phyloP scores from a whole-genome alignment of 2,329 filamentous ascomycete species.

The Alternaria triticina region DNA sequence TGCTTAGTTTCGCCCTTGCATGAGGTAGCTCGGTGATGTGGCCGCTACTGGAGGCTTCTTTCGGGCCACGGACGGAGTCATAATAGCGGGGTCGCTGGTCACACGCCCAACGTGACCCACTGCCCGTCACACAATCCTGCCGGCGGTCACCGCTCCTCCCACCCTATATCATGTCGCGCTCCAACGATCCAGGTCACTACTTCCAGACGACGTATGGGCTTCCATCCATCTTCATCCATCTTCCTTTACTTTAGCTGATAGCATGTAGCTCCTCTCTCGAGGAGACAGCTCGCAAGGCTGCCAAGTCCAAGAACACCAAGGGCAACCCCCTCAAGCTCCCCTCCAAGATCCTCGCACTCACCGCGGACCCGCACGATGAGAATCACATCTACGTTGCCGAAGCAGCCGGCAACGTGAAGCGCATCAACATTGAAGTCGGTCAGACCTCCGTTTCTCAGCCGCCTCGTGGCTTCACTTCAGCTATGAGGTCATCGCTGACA shows the following conservation, averaged over 20 bases:
- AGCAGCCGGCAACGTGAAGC: constrained; percentile 80
- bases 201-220: constrained; percentile 86
- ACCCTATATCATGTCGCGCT: constrained; percentile 40
- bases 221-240: not conserved
- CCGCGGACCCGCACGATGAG: constrained; percentile 68
- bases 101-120: constrained; percentile 11
- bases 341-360: constrained; percentile 83
- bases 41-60: not conserved
- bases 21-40: not conserved
- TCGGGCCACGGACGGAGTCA: constrained; percentile 1
- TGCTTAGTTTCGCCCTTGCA: not conserved
- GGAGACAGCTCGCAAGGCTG: constrained; percentile 67
- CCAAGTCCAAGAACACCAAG: constrained; percentile 79
- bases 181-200: constrained; percentile 76
- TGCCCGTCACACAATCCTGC: not conserved
- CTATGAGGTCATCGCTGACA: constrained; percentile 17
- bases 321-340: constrained; percentile 80
- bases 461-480: not conserved
- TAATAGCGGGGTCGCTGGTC: constrained; percentile 12
- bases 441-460: constrained; percentile 35
- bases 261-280: constrained; percentile 55
- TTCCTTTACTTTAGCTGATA: constrained; percentile 19
- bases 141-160: constrained; percentile 16
- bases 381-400: constrained; percentile 79
- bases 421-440: constrained; percentile 77